These are phyloP conservation scores for Oryza punctata DNA, from an alignment of 176 grass and related monocot species.

Conservation along the genomic window DNA sequence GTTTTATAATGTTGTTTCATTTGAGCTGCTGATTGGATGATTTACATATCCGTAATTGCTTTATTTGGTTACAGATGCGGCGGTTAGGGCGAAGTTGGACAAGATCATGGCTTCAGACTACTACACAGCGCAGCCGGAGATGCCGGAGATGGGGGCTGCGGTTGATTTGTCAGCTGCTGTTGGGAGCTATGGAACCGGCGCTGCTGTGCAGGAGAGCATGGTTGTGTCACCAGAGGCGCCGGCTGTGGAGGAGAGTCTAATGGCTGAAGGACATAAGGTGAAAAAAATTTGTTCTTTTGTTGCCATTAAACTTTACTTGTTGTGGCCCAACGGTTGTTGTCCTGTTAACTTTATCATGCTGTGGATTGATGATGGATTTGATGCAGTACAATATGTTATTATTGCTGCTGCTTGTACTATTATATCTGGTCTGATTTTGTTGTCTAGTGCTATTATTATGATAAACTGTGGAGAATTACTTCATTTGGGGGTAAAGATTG, in stretches of 20 bases:
- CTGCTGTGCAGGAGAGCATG: slow-evolving; percentile 41
- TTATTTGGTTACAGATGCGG: slow-evolving; percentile 65
- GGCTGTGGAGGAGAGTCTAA: slow-evolving; percentile 24
- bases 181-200: slow-evolving; percentile 47
- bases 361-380: neutral
- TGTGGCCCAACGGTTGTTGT: slow-evolving; percentile 2
- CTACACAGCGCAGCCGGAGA: slow-evolving; percentile 69
- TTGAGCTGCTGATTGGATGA: neutral
- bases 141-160: slow-evolving; percentile 65
- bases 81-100: slow-evolving; percentile 75
- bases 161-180: slow-evolving; percentile 70
- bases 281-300: slow-evolving; percentile 20
- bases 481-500: neutral
- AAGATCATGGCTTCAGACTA: slow-evolving; percentile 88
- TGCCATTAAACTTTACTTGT: neutral
- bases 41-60: neutral
- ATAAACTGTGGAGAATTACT: neutral
- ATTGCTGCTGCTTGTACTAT: slow-evolving; percentile 20
- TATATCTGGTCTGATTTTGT: neutral
- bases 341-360: neutral
- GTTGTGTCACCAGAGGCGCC: slow-evolving; percentile 36
- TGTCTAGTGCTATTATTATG: neutral
- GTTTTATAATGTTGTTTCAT: neutral
- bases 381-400: neutral
- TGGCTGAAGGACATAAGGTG: slow-evolving; percentile 45